A percentile compares a stretch with the other conserved stretches of the same genome.
These are phyloP conservation scores for Rhynchospora pubera DNA, from an alignment of 176 grass and related monocot species.

Conservation along the genomic window DNA sequence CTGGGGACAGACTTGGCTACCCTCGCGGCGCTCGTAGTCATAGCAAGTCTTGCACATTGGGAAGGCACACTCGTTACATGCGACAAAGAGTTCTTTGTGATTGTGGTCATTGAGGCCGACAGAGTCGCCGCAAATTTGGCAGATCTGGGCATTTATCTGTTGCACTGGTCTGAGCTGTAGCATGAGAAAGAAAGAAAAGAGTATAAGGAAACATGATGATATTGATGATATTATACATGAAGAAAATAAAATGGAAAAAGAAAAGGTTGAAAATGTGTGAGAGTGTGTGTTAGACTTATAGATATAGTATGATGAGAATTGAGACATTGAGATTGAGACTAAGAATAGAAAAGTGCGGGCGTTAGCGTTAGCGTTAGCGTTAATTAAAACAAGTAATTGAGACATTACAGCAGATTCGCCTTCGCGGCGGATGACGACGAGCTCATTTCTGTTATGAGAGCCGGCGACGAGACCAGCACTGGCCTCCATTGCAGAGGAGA, in stretches of 20 bases:
- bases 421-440: constrained; percentile 91
- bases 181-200: neutral
- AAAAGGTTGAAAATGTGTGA: neutral
- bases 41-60: constrained; percentile 46
- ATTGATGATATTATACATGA: neutral
- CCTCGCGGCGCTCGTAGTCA: constrained; percentile 41
- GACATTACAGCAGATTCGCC: constrained; percentile 76
- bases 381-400: no score
- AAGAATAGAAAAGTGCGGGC: neutral
- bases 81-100: constrained; percentile 40
- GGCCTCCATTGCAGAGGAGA: constrained; percentile 58
- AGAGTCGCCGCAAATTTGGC: constrained; percentile 73
- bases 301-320: neutral
- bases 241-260: neutral
- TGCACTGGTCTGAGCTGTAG: constrained; percentile 45
- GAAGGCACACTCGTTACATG: constrained; percentile 47
- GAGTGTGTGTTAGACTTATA: neutral
- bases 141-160: constrained; percentile 43
- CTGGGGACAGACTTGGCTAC: constrained; percentile 45
- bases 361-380: no score
- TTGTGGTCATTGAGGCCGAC: constrained; percentile 23
- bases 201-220: neutral
- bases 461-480: constrained; percentile 75
- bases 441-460: constrained; percentile 92
- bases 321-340: no score